phyloP scores from a whole-genome alignment of 371 early-diverging fungal species.

The Mucor saturninus region DNA sequence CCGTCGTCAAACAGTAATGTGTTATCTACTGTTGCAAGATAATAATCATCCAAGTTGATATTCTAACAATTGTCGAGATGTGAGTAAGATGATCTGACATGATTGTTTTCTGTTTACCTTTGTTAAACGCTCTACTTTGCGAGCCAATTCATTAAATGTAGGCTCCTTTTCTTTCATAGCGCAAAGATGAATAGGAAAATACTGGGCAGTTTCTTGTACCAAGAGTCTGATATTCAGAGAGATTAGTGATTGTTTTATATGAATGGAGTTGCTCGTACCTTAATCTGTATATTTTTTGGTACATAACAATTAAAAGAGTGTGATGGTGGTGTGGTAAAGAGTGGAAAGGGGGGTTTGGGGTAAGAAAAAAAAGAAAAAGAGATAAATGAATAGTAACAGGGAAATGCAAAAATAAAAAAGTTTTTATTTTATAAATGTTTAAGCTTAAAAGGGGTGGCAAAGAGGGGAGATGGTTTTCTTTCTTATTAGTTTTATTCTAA shows the following conservation, averaged over 20 bases:
- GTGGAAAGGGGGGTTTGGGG: slow-evolving; percentile 18
- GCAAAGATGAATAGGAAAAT: slow-evolving; percentile 41
- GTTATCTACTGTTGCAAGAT: slow-evolving; percentile 24
- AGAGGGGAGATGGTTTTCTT: slow-evolving; percentile 8
- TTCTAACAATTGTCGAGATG: slow-evolving; percentile 21
- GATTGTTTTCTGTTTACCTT: slow-evolving; percentile 14
- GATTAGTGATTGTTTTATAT: too few relatives aligned
- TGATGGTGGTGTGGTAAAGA: slow-evolving; percentile 5
- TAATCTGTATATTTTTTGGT: slow-evolving; percentile 23
- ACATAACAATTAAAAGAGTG: slow-evolving; percentile 15
- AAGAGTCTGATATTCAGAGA: slow-evolving; percentile 25
- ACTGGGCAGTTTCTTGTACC: slow-evolving; percentile 34
- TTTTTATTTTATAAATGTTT: not conserved
- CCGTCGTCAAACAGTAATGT: slow-evolving; percentile 34
- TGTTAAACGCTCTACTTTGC: slow-evolving; percentile 36
- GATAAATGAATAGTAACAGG: not conserved
- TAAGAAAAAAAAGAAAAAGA: slow-evolving; percentile 4
- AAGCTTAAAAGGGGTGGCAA: slow-evolving; percentile 15
- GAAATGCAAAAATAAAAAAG: not conserved
- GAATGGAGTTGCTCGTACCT: not conserved
- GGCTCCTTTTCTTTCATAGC: slow-evolving; percentile 40
- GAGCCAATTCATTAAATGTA: slow-evolving; percentile 39
- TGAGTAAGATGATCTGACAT: too few relatives aligned
- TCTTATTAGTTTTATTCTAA: slow-evolving; percentile 22
- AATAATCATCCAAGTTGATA: slow-evolving; percentile 36